These are phyloP conservation scores for carrot (Daucus carota) DNA, from an alignment of 129 eudicot species.

Conservation along the genomic window DH1_v3.0 NC_030382.2:43160001-43160500, in stretches of 20 bases:
- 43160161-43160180: conserved; percentile 1
- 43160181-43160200: conserved; percentile 69
- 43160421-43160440: conserved; percentile 64
- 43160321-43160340: conserved; percentile 77
- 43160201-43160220: conserved; percentile 81
- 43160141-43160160: background rate
- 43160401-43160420: conserved; percentile 84
- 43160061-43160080: background rate
- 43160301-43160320: conserved; percentile 62
- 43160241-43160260: conserved; percentile 96
- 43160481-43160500: conserved; percentile 91
- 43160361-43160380: conserved; percentile 77
- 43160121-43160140: background rate
- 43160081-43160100: background rate
- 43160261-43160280: conserved; percentile 85
- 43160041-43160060: background rate
- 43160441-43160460: conserved; percentile 56
- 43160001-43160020: background rate
- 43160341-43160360: conserved; percentile 68
- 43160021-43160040: background rate
- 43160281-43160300: conserved; percentile 75
- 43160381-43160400: conserved; percentile 78
- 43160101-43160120: background rate
- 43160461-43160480: conserved; percentile 84
- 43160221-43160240: conserved; percentile 83